phyloP scores from a whole-genome alignment of 176 grass and related monocot species.

The Hsuehochloa calcarea region DNA sequence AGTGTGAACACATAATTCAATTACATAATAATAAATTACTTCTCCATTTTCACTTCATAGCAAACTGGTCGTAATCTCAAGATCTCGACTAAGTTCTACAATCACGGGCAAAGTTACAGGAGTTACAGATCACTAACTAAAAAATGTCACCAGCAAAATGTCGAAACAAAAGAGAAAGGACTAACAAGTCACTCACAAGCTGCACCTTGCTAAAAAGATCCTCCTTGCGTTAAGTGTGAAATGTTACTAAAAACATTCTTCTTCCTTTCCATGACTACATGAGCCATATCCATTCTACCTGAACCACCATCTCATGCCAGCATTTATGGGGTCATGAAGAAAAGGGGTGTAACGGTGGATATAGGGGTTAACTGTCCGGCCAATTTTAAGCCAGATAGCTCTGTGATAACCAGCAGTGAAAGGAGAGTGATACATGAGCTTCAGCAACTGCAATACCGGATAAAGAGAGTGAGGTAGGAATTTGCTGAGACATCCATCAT shows the following conservation, averaged over 20 bases:
- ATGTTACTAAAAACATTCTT: constrained; percentile 21
- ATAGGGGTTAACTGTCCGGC: constrained; percentile 66
- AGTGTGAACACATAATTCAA: not conserved
- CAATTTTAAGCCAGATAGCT: constrained; percentile 85
- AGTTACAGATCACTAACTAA: constrained; percentile 33
- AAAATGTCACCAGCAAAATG: constrained; percentile 3
- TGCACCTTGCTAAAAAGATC: not conserved
- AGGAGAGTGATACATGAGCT: constrained; percentile 92
- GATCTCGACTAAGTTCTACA: constrained; percentile 24
- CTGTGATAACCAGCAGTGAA: constrained; percentile 71
- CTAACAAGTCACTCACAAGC: constrained; percentile 23
- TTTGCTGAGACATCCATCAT: not conserved
- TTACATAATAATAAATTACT: not conserved
- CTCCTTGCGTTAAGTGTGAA: constrained; percentile 23
- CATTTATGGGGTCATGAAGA: constrained; percentile 67
- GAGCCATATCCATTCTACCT: constrained; percentile 49
- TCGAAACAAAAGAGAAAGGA: not conserved
- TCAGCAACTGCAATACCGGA: constrained; percentile 63
- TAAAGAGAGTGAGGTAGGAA: constrained; percentile 30
- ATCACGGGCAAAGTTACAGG: constrained; percentile 5
- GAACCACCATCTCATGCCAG: constrained; percentile 97
- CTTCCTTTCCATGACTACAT: constrained; percentile 29
- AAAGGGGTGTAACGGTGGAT: constrained; percentile 65
- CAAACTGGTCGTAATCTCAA: not conserved
- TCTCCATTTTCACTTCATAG: not conserved